Evolutionary conservation across 495 filamentous ascomycete species (phyloP), one percentile per base, ranked within the genome.

Genomic region (Rostrohypoxylon terebratum): DNA sequence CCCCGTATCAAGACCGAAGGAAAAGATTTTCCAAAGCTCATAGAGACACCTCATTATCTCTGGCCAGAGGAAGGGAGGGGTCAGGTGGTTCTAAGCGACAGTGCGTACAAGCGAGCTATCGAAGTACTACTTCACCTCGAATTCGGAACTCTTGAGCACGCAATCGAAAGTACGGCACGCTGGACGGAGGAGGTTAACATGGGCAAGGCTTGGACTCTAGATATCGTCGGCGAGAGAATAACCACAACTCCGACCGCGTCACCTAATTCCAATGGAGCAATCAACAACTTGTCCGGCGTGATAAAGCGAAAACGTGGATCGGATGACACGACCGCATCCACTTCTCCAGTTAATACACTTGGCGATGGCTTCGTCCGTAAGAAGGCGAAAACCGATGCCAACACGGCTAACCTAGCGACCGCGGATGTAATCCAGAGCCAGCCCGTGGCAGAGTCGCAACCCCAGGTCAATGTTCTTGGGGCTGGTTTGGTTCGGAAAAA

Each of bases 71-170:
- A 85, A 28, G 90, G 90, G 51, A 85, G 93, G 44, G 93, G 92
- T 7, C 83, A 91, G 18, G 84, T 91, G 7, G 82, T 96, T 2
- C 83, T 97, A 7, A 84, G 85, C 40, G 90, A 93, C 38, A 84
- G 84, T 59, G 88, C 89, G 42, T 99, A 97, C 81, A 90, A 92
- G 66, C 85, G 88, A 9, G 88, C 90, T n/a, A 87, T 89, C 63
- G 91, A 96, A 71, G 81, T 93, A 36, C 83, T 99, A 1, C 86
- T 97, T n/a, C 88, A 91, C 23, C 87, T 94, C 13, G 93, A 98
- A 77, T 98, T 98, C 79, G 89, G 89, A 10, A 90, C 88, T 38
- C 71, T 90, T 23, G 85, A 89, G 2, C 86, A 91, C n/a, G 91
- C 93, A 4, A 80, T 81, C 13, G 81, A 83, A 21, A 93, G 92